Evolutionary conservation across 495 filamentous ascomycete genomes (phyloP).

Genomic region (Parmelia sp.): DNA sequence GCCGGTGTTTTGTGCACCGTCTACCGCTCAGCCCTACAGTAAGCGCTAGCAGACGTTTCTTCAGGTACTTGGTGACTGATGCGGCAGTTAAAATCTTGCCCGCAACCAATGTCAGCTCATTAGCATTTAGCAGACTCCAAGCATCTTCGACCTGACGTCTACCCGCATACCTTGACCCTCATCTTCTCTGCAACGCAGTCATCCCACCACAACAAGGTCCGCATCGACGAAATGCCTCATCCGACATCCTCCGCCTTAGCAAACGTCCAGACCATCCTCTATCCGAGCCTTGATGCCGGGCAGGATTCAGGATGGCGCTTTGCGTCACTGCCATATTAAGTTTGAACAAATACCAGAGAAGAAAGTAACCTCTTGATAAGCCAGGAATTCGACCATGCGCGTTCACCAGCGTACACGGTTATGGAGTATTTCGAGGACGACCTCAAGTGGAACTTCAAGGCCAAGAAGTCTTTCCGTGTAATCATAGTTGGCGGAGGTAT

Average conservation of each 20-base stretch:
- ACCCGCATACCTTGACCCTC: not conserved
- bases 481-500: constrained; percentile 7
- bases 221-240: not conserved
- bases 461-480: not conserved
- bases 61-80: too few relatives aligned
- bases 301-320: not conserved
- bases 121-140: not conserved
- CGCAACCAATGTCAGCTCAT: not conserved
- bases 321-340: not conserved
- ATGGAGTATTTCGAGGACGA: constrained; percentile 4
- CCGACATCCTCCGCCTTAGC: not conserved
- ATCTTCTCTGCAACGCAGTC: not conserved
- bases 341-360: not conserved
- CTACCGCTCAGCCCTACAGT: not conserved
- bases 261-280: not conserved
- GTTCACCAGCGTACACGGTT: not conserved
- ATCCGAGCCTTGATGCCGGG: not conserved
- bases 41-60: not conserved
- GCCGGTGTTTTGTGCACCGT: too few relatives aligned
- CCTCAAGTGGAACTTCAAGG: not conserved
- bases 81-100: too few relatives aligned
- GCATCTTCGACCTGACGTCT: not conserved
- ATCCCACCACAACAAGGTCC: not conserved
- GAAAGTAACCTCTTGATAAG: not conserved
- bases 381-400: too few relatives aligned